Base-by-base conservation (phyloP, 2,329 filamentous ascomycete species). In the Aspergillus pseudotamarii region DNA sequence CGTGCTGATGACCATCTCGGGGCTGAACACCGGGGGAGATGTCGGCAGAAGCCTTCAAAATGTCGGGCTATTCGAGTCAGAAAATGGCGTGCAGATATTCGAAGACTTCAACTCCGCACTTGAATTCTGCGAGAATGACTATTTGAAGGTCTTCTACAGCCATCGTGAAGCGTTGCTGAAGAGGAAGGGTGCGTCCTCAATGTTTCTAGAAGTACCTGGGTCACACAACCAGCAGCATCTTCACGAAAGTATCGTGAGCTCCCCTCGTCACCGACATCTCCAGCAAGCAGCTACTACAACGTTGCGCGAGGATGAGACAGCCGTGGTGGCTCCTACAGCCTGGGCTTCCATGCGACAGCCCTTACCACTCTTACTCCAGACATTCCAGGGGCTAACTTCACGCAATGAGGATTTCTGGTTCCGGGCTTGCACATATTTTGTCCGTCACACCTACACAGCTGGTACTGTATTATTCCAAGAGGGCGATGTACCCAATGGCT, bases 341-440 rank as follows among this genome's bases (percentile, higher is more conserved):
- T 98, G 94, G 91, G 89, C 91, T 71, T 88, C 89, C 69, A 96
- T 97, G 76, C 92, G 91, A 68, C 93, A 97, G 74, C 95, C 95
- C 0, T 86, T 98, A 9, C 91, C 92, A 1, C 87, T 99, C 54
- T 92, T 99, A 77, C 85, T 99, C 28, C 94, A 97, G 75, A 92
- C 95, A n/a, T 98, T 99, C 80, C 91, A 95, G 73, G 91, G 93
- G 51, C 82, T 97, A 14, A 96, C 92, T 58, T 83, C 88, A 58
- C 89, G 91, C 76, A 95, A 94, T 73, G 93, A 97, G 76, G 94
- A 97, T 77, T 98, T 98, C 75, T 99, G 95, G 95, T 94, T 94
- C 78, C 88, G 88, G 1, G 89, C 89, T 0, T 87, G 88, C 5
- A 82, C 86, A 0, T 98, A 91, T 80, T 97, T 99, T 73, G 80